These are phyloP conservation scores for Williopsis jadinii DNA, from an alignment of 1,139 yeast genomes.

Conservation along the genomic window DNA sequence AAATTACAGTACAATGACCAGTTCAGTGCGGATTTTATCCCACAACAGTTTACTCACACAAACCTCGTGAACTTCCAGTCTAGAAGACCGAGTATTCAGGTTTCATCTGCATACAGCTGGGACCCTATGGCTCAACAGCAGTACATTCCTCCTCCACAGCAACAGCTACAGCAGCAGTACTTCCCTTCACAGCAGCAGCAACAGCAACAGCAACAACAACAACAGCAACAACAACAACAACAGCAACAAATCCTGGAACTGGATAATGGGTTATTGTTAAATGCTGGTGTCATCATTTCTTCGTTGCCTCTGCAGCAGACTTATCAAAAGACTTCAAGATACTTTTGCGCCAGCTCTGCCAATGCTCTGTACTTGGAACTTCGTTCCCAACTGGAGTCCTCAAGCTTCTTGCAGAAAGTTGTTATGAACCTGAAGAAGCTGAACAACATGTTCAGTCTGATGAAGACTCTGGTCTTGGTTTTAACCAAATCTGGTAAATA, in stretches of 20 bases:
- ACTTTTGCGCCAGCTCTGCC: conserved; percentile 39
- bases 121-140: background rate
- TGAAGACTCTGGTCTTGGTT: conserved; percentile 52
- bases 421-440: conserved; percentile 20
- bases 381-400: conserved; percentile 6
- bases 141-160: background rate
- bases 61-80: conserved; percentile 15
- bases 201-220: background rate
- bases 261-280: conserved; percentile 49
- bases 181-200: background rate
- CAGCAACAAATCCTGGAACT: conserved; percentile 25
- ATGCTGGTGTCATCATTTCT: conserved; percentile 44
- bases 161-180: background rate
- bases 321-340: conserved; percentile 38
- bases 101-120: conserved; percentile 4
- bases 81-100: conserved; percentile 22
- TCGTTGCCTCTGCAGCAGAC: conserved; percentile 34
- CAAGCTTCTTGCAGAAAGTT: conserved; percentile 13
- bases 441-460: conserved; percentile 19
- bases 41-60: conserved; percentile 4
- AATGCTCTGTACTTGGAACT: conserved; percentile 25
- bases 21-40: conserved; percentile 3
- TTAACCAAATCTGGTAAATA: conserved; percentile 82
- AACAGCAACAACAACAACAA: background rate
- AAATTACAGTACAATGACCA: too few relatives aligned